A percentile compares a stretch with the other conserved stretches of the same genome.
phyloP scores from a whole-genome alignment of 225 moss, liverwort and hornwort species.

The Sphagnum contortum region DNA sequence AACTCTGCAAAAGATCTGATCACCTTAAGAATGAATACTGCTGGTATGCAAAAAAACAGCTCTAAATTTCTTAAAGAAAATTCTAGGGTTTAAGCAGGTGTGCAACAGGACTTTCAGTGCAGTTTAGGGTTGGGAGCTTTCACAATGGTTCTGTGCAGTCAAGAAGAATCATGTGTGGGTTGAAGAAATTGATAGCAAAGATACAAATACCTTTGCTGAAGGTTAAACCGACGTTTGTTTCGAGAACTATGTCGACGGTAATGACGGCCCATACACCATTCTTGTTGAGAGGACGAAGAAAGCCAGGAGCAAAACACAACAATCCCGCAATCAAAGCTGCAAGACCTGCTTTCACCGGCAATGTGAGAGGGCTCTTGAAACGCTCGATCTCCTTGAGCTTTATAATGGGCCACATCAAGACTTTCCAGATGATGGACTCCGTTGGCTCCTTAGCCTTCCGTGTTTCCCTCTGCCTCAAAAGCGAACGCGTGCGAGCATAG shows the following conservation, averaged over 20 bases:
- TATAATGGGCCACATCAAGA: constrained; percentile 3
- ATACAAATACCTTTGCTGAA: constrained; percentile 56
- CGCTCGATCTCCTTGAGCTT: constrained; percentile 12
- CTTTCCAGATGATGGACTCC: constrained; percentile 5
- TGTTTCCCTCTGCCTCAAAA: constrained; percentile 12
- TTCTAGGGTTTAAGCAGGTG: too few relatives aligned
- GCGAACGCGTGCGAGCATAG: constrained; percentile 35
- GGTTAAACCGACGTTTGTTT: constrained; percentile 67
- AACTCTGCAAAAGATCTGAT: too few relatives aligned
- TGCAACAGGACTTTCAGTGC: too few relatives aligned
- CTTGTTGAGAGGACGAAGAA: constrained; percentile 39
- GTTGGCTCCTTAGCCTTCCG: constrained; percentile 1
- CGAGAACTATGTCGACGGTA: constrained; percentile 73
- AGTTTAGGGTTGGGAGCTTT: too few relatives aligned
- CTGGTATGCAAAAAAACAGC: too few relatives aligned
- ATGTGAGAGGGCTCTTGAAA: constrained; percentile 2
- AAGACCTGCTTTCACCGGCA: constrained; percentile 62
- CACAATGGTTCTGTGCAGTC: too few relatives aligned
- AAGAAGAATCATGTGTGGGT: too few relatives aligned
- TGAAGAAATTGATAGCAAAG: too few relatives aligned
- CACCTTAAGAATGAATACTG: too few relatives aligned
- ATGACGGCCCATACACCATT: constrained; percentile 72
- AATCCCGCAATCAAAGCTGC: constrained; percentile 53
- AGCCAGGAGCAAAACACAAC: constrained; percentile 42
- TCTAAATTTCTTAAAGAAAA: too few relatives aligned